phyloP scores from a whole-genome alignment of 441 rosid species.

The Pelargonium citronellum region DNA sequence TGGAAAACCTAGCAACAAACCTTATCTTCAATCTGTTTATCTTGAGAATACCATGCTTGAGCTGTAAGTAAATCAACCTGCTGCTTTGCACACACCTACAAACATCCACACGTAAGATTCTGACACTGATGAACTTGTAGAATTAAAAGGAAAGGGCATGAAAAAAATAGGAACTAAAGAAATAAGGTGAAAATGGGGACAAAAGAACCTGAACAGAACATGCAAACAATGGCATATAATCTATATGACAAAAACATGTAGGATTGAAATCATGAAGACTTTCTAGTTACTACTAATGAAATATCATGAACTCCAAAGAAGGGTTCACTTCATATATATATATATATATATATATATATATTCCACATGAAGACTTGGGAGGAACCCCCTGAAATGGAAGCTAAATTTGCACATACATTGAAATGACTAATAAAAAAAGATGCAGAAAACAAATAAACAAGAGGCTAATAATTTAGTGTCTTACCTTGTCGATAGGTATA shows the following conservation, averaged over 20 bases:
- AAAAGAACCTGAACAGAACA: neutral
- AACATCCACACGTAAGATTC: neutral
- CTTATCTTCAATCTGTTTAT: constrained; percentile 65
- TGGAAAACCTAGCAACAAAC: constrained; percentile 29
- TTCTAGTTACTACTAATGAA: neutral
- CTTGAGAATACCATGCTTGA: constrained; percentile 80
- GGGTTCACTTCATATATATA: too few species aligned
- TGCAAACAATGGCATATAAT: neutral
- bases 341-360: too few species aligned
- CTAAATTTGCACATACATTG: neutral
- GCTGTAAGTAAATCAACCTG: constrained; percentile 75
- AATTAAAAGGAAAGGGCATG: neutral
- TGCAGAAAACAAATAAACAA: neutral
- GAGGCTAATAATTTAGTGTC: constrained; percentile 10
- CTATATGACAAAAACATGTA: neutral
- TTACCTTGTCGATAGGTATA: constrained; percentile 70
- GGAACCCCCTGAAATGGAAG: too few species aligned
- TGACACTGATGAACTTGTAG: neutral
- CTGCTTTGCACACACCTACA: constrained; percentile 61
- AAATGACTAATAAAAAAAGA: neutral
- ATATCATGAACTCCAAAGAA: neutral
- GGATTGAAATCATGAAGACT: neutral
- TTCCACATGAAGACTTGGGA: too few species aligned
- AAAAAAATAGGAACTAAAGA: neutral
- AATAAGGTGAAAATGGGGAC: constrained; percentile 2